phyloP scores from a whole-genome alignment of 495 filamentous ascomycete species.

The Cryomyces minteri region DNA sequence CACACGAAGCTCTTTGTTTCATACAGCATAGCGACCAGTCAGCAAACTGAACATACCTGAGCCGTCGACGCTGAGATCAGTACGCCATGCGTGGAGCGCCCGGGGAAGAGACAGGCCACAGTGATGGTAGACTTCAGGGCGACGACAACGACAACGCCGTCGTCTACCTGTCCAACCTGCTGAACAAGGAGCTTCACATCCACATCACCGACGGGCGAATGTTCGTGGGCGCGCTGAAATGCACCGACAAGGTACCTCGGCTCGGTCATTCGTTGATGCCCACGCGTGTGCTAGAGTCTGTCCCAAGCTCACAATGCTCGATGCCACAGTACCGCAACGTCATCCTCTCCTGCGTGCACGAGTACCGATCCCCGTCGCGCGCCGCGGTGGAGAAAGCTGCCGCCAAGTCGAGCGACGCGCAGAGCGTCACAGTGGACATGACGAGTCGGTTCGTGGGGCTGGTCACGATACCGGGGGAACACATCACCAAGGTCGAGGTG shows the following conservation, averaged over 20 bases:
- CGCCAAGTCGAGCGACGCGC: neutral
- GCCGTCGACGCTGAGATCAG: too few species aligned
- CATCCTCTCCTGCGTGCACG: conserved; percentile 66
- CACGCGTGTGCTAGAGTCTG: neutral
- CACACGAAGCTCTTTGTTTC: too few species aligned
- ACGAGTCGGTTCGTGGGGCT: conserved; percentile 73
- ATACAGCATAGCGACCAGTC: too few species aligned
- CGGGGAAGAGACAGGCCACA: too few species aligned
- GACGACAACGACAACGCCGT: neutral
- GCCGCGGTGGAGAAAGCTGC: conserved; percentile 5
- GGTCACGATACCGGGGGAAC: conserved; percentile 72
- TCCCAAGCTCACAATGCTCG: neutral
- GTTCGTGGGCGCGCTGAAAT: conserved; percentile 59
- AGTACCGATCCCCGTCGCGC: conserved; percentile 57
- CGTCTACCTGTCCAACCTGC: conserved; percentile 18
- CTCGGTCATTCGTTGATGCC: neutral
- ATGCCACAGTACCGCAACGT: conserved; percentile 54
- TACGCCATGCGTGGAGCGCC: too few species aligned
- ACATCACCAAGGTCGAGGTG: conserved; percentile 75
- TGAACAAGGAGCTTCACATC: conserved; percentile 56
- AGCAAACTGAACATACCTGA: too few species aligned
- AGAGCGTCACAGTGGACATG: conserved; percentile 44
- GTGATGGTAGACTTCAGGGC: too few species aligned
- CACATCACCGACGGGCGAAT: conserved; percentile 70
- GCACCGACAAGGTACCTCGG: neutral